Evolutionary conservation across 306 rosid genomes (phyloP).

Genomic region (Cercis canadensis): DNA sequence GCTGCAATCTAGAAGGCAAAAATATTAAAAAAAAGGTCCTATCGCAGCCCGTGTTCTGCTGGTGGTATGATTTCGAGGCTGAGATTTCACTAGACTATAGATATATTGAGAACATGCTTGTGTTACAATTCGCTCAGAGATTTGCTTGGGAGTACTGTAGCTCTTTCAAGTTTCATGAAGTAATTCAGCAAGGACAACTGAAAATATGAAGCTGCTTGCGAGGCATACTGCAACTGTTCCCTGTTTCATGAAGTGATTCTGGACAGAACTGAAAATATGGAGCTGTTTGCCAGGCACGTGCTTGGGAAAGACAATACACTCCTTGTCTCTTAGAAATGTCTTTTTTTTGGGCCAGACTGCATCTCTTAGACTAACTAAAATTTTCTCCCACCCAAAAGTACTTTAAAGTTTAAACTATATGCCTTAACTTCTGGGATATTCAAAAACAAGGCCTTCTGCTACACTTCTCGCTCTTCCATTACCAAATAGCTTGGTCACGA

Average conservation of each 20-base stretch:
- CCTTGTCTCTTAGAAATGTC: conserved; percentile 6
- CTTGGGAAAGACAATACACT: conserved; percentile 19
- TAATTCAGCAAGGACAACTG: too few relatives aligned
- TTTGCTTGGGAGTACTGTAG: conserved; percentile 4
- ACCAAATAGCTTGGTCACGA: conserved; percentile 82
- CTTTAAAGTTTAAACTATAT: conserved; percentile 28
- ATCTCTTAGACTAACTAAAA: conserved; percentile 17
- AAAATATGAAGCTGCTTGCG: too few relatives aligned
- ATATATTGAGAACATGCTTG: background rate
- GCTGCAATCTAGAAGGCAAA: conserved; percentile 14
- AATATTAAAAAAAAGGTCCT: background rate
- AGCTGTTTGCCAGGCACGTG: conserved; percentile 3
- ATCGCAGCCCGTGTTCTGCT: background rate
- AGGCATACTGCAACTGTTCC: too few relatives aligned
- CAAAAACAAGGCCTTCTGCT: conserved; percentile 84
- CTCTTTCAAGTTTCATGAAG: background rate
- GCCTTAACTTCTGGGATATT: conserved; percentile 63
- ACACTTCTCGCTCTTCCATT: conserved; percentile 93
- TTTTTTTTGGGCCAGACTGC: background rate
- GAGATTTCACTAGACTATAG: background rate
- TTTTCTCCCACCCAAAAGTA: conserved; percentile 24
- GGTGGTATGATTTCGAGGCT: background rate
- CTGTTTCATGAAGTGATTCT: too few relatives aligned
- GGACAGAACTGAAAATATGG: conserved; percentile 8
- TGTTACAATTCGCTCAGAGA: background rate